Percentiles rank a stretch among this genome's conserved stretches.
Evolutionary conservation across 352 stramenopile genomes (phyloP).

Genomic region (Globisporangium yorkense): DNA sequence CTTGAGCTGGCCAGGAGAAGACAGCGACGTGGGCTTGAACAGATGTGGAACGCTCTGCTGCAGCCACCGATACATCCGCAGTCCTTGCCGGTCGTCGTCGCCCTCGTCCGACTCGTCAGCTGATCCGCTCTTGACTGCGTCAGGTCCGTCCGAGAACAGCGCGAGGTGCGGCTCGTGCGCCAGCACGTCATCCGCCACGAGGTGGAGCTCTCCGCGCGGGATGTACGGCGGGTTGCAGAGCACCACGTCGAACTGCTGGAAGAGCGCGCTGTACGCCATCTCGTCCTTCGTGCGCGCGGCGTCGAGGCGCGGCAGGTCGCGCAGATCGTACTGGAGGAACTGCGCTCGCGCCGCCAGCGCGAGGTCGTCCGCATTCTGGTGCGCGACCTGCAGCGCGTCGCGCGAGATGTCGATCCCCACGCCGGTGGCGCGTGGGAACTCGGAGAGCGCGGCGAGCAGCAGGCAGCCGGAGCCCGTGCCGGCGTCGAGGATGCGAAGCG

Average conservation of each 20-base stretch:
- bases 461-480: slow-evolving; percentile 69
- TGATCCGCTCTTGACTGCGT: background rate
- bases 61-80: slow-evolving; percentile 52
- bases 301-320: slow-evolving; percentile 10
- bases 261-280: slow-evolving; percentile 10
- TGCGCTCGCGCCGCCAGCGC: slow-evolving; percentile 10
- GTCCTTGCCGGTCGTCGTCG: slow-evolving; percentile 20
- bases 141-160: slow-evolving; percentile 52
- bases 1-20: background rate
- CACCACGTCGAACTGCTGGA: slow-evolving; percentile 55
- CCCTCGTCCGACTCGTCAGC: background rate
- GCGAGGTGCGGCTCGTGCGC: slow-evolving; percentile 65
- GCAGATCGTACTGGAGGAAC: slow-evolving; percentile 35
- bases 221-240: slow-evolving; percentile 78
- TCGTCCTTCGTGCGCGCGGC: background rate
- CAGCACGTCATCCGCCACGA: slow-evolving; percentile 56
- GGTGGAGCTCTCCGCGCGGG: slow-evolving; percentile 35
- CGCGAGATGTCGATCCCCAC: slow-evolving; percentile 58
- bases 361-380: slow-evolving; percentile 33
- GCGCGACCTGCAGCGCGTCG: slow-evolving; percentile 42
- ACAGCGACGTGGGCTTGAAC: slow-evolving; percentile 10
- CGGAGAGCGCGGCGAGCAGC: slow-evolving; percentile 47
- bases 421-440: slow-evolving; percentile 50
- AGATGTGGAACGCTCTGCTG: slow-evolving; percentile 26
- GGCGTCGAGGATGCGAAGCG: slow-evolving; percentile 57